Conservation (phyloP, 2,329 filamentous ascomycete species). For the Xylariaceae sp. region DNA sequence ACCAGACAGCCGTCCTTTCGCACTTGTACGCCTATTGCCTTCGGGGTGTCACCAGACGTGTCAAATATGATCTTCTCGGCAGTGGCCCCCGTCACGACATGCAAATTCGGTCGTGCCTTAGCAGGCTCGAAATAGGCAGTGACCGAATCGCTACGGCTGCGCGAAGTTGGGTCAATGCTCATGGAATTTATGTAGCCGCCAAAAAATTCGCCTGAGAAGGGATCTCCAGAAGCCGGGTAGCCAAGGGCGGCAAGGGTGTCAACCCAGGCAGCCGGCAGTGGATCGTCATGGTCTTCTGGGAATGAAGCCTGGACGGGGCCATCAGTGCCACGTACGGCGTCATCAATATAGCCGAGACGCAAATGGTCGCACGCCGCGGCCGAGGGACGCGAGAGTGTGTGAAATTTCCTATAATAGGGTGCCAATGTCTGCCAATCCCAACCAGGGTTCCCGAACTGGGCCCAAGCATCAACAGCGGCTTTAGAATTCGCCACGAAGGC, state of each 20-base stretch:
- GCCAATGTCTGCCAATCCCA: slow-evolving; percentile 35
- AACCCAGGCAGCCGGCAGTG: slow-evolving; percentile 17
- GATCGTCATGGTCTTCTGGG: slow-evolving; percentile 13
- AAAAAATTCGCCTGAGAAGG: slow-evolving; percentile 8
- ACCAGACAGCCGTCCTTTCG: slow-evolving; percentile 11
- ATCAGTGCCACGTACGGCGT: slow-evolving; percentile 5
- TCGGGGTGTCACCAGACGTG: not conserved
- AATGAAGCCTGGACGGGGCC: slow-evolving; percentile 18
- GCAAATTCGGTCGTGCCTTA: slow-evolving; percentile 11
- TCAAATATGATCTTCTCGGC: slow-evolving; percentile 31
- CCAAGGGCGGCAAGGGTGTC: slow-evolving; percentile 14
- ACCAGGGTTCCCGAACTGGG: slow-evolving; percentile 31
- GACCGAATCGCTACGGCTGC: slow-evolving; percentile 18
- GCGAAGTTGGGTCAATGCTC: slow-evolving; percentile 10
- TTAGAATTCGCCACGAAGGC: slow-evolving; percentile 28
- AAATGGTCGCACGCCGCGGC: slow-evolving; percentile 10
- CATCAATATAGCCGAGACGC: slow-evolving; percentile 19
- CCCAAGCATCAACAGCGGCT: slow-evolving; percentile 33
- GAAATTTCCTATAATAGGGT: slow-evolving; percentile 41
- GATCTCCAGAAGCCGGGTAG: slow-evolving; percentile 10
- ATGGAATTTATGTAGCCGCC: slow-evolving; percentile 10
- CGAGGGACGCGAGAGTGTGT: slow-evolving; percentile 35
- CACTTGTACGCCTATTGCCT: slow-evolving; percentile 1
- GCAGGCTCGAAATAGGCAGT: slow-evolving; percentile 25
- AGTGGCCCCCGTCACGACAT: slow-evolving; percentile 10